phyloP scores from a whole-genome alignment of 305 asterid genomes.

The Fraxinus albicans region DNA sequence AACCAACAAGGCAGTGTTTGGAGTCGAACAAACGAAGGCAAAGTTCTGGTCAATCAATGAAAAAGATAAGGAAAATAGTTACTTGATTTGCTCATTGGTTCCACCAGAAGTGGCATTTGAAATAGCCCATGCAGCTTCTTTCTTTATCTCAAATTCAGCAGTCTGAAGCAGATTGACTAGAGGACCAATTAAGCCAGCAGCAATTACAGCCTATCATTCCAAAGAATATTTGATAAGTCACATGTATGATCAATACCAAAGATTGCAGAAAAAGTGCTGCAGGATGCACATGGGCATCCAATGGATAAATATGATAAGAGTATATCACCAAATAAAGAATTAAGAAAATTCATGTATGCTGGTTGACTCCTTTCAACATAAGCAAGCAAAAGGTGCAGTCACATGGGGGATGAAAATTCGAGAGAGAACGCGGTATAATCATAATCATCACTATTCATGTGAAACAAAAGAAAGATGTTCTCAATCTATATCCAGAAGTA shows the following conservation, averaged over 20 bases:
- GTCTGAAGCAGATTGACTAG: slow-evolving; percentile 72
- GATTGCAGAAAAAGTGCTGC: neutral
- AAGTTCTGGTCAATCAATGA: neutral
- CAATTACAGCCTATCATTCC: slow-evolving; percentile 64
- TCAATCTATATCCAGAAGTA: neutral
- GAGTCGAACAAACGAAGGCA: neutral
- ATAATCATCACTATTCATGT: neutral
- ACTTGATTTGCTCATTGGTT: slow-evolving; percentile 79
- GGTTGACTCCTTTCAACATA: neutral
- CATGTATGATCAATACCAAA: slow-evolving; percentile 7
- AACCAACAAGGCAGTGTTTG: slow-evolving; percentile 10
- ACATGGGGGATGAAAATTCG: neutral
- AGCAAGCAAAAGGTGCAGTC: neutral
- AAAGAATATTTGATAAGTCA: slow-evolving; percentile 21
- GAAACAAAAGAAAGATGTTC: neutral
- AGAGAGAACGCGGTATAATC: neutral
- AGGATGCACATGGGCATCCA: neutral
- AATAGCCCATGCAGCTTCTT: slow-evolving; percentile 96
- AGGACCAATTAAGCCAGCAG: slow-evolving; percentile 72
- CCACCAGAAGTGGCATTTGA: slow-evolving; percentile 98
- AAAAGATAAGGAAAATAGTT: slow-evolving; percentile 11
- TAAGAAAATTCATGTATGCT: neutral
- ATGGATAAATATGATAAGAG: neutral
- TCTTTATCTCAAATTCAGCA: slow-evolving; percentile 90
- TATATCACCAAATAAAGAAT: slow-evolving; percentile 10